Evolutionary conservation across 176 grass and related monocot species (phyloP), one percentile per base, ranked within the genome.

Genomic region (Triticum timopheevii): DNA sequence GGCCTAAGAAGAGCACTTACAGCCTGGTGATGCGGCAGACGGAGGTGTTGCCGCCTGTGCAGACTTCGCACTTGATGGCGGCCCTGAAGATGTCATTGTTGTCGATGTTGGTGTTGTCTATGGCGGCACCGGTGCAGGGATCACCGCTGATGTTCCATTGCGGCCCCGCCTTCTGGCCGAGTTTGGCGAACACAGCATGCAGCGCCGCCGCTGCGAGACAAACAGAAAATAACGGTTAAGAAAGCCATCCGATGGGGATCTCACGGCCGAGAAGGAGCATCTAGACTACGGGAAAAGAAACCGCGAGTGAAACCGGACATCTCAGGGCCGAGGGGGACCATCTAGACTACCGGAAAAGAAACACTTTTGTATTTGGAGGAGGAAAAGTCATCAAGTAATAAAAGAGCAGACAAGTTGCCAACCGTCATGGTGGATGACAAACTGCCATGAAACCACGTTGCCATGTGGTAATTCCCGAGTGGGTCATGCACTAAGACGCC

Each of bases 101-200:
- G 73, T 95, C 91, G 15, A 89, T 13, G 70, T 4, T 2, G 23
- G 85, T 89, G 17, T 10, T 30, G 78, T 95, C 91, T 36, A 82
- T 84, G 61, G 96, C 93, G 12, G 45, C 33, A 74, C 96, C 96
- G 69, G 83, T 98, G 87, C 93, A 98, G 3, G 91, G 96, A 59
- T 98, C 81, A 33, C 96, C 93, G 84, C 88, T 98, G 88, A 94
- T 92, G 90, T 94, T 98, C 96, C 96, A 98, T 28, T 72, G 15
- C 25, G 93, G 11, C 9, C 68, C 23, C 54, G 91, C 89, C 61
- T 11, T 73, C 82, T 40, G 23, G 10, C 78, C 74, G 56, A 92
- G 92, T 47, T 89, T 84, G n/a, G 50, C 91, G 52, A 95, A 76
- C 28, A 98, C 88, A 3, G 86, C 73, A 35, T 95, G 90, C 83